Percentiles rank a stretch among this genome's conserved stretches.
Conservation (phyloP, 2,329 filamentous ascomycete genomes). For the Trichophyton verrucosum region DNA sequence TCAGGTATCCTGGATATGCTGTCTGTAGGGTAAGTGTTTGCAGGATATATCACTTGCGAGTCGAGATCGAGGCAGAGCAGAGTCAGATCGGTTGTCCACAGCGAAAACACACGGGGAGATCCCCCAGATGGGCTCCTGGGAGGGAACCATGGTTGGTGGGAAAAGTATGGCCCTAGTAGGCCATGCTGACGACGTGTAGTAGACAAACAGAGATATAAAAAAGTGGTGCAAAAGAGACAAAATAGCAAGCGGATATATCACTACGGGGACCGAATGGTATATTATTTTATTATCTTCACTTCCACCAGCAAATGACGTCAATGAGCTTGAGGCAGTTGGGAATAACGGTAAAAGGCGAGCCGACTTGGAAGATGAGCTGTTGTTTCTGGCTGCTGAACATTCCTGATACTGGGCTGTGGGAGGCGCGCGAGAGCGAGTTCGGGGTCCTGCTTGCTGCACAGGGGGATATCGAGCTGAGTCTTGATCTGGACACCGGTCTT, state of each 20-base stretch:
- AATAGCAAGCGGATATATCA: not conserved
- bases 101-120: not conserved
- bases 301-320: not conserved
- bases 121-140: conserved; percentile 2
- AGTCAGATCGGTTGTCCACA: not conserved
- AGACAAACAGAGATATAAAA: too few relatives aligned
- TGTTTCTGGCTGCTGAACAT: not conserved
- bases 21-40: not conserved
- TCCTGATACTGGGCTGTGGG: not conserved
- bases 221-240: not conserved
- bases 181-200: not conserved
- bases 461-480: not conserved
- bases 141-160: not conserved
- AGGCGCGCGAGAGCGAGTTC: not conserved
- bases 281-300: not conserved
- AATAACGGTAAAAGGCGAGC: not conserved
- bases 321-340: not conserved
- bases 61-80: not conserved
- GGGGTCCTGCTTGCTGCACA: not conserved
- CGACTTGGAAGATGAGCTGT: not conserved
- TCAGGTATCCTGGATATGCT: not conserved
- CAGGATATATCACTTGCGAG: not conserved
- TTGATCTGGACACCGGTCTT: not conserved
- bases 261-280: not conserved
- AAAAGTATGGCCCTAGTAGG: not conserved